Percentiles rank a stretch among this genome's conserved stretches.
These are phyloP conservation scores for Coprinopsis sp. DNA, from an alignment of 768 basidiomycete genomes.

Conservation along the genomic window DNA sequence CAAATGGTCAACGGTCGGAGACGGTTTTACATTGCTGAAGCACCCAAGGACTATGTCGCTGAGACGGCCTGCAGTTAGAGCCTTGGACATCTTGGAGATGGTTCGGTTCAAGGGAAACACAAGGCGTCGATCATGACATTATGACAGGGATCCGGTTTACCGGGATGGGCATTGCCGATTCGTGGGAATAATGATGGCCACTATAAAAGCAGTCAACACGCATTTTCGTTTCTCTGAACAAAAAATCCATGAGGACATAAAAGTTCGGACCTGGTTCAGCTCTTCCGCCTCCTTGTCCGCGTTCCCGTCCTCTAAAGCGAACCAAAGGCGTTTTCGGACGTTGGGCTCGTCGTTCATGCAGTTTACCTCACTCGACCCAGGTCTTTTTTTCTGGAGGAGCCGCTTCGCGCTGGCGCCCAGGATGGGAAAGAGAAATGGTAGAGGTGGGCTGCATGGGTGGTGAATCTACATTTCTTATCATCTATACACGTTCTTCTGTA, in stretches of 20 bases:
- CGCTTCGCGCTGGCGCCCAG: slow-evolving; percentile 6
- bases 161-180: slow-evolving; percentile 12
- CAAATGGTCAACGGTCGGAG: slow-evolving; percentile 65
- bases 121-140: too few species aligned
- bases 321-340: slow-evolving; percentile 22
- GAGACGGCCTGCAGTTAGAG: slow-evolving; percentile 44
- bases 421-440: neutral
- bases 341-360: neutral
- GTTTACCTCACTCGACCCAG: slow-evolving; percentile 1
- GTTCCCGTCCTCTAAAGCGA: slow-evolving; percentile 87
- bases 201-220: slow-evolving; percentile 21
- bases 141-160: slow-evolving; percentile 25
- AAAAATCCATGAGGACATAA: slow-evolving; percentile 70
- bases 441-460: neutral
- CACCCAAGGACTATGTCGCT: slow-evolving; percentile 62
- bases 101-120: slow-evolving; percentile 2
- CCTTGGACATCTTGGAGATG: slow-evolving; percentile 52
- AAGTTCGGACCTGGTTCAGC: slow-evolving; percentile 88
- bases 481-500: neutral
- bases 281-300: slow-evolving; percentile 86
- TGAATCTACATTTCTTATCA: neutral
- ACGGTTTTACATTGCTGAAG: slow-evolving; percentile 54
- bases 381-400: slow-evolving; percentile 1
- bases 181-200: slow-evolving; percentile 39
- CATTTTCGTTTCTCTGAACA: slow-evolving; percentile 42